These are phyloP conservation scores for Dryadomyces sulphureus DNA, from an alignment of 2,329 filamentous ascomycete species.

Conservation along the genomic window DNA sequence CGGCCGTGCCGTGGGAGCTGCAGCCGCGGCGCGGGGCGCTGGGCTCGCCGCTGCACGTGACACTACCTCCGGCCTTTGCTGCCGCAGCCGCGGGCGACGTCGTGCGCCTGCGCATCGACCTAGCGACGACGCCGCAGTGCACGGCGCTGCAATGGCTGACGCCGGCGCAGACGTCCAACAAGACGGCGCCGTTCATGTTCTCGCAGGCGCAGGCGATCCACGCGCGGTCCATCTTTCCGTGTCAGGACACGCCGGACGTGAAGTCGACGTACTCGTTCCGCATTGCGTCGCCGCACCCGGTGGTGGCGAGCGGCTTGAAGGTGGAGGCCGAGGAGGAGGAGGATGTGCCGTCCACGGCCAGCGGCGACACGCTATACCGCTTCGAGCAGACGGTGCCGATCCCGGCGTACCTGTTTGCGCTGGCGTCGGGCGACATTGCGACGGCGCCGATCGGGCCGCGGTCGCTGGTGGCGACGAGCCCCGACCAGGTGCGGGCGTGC, in stretches of 20 bases:
- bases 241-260: constrained; percentile 93
- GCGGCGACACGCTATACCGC: constrained; percentile 53
- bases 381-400: constrained; percentile 90
- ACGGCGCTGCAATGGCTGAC: constrained; percentile 93
- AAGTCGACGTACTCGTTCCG: constrained; percentile 92
- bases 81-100: constrained; percentile 8
- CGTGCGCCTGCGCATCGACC: constrained; percentile 44
- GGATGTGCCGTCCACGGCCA: constrained; percentile 27
- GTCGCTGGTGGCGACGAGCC: constrained; percentile 73
- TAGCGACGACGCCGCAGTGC: constrained; percentile 76
- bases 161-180: constrained; percentile 85
- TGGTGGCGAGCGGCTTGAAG: constrained; percentile 76
- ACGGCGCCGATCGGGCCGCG: constrained; percentile 76
- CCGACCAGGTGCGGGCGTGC: constrained; percentile 69
- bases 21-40: constrained; percentile 58
- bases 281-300: constrained; percentile 71
- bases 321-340: constrained; percentile 15
- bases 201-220: constrained; percentile 97
- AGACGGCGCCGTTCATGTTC: constrained; percentile 95
- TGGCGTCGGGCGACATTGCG: constrained; percentile 74
- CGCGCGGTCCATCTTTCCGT: constrained; percentile 84
- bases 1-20: constrained; percentile 48
- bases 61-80: constrained; percentile 28
- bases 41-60: constrained; percentile 54
- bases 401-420: constrained; percentile 85